These are phyloP conservation scores for Neurospora crassa DNA, from an alignment of 2,329 filamentous ascomycete genomes.

Conservation along the genomic window DNA sequence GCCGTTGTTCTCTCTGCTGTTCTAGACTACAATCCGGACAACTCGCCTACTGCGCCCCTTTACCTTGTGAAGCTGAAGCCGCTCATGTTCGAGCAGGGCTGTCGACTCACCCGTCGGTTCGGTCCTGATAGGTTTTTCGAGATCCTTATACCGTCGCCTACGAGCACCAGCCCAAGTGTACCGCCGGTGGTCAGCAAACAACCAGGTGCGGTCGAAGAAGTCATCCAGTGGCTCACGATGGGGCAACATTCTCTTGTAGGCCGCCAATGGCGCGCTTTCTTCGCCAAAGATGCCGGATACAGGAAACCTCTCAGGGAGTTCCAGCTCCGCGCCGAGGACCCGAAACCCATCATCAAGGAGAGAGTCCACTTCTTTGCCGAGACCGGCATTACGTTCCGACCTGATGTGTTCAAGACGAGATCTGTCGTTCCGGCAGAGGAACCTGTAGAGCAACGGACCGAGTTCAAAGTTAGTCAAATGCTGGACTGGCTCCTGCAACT, in stretches of 20 bases:
- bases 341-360: conserved; percentile 27
- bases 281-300: conserved; percentile 25
- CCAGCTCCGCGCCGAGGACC: conserved; percentile 8
- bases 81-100: conserved; percentile 36
- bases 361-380: conserved; percentile 47
- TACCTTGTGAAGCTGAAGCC: conserved; percentile 39
- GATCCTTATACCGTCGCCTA: conserved; percentile 38
- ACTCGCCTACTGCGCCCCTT: conserved; percentile 24
- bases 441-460: conserved; percentile 19
- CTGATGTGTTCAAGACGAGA: neutral
- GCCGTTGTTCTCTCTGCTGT: conserved; percentile 34
- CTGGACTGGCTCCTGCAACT: conserved; percentile 44
- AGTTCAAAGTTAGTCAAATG: conserved; percentile 31
- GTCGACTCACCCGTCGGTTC: conserved; percentile 45
- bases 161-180: conserved; percentile 15
- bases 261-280: conserved; percentile 40
- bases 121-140: conserved; percentile 51
- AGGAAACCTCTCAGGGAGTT: conserved; percentile 30
- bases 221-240: conserved; percentile 32
- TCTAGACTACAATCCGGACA: conserved; percentile 27
- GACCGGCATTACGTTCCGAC: conserved; percentile 34
- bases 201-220: conserved; percentile 23
- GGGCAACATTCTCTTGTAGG: conserved; percentile 34
- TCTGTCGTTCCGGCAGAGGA: conserved; percentile 18
- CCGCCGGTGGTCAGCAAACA: conserved; percentile 22